Conservation (phyloP, 2,329 filamentous ascomycete genomes). For the Thielaviopsis populi region DNA sequence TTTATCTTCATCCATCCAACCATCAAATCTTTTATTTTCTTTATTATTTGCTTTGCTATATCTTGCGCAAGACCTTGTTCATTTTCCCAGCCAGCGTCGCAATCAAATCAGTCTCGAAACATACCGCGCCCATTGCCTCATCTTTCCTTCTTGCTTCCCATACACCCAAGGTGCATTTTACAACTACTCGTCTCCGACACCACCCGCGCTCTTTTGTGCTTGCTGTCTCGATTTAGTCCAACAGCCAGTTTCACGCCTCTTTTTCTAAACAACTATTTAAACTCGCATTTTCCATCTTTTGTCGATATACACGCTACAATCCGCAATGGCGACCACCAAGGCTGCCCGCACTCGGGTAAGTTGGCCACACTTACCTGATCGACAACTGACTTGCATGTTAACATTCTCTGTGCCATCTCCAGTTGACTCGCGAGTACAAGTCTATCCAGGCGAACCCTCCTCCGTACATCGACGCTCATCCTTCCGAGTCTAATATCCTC, state of each 20-base stretch:
- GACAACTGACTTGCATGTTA: background rate
- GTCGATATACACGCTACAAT: background rate
- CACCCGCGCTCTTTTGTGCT: background rate
- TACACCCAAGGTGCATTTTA: background rate
- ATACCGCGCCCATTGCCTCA: background rate
- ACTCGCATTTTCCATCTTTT: constrained; percentile 1
- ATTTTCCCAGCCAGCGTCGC: background rate
- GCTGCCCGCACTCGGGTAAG: constrained; percentile 57
- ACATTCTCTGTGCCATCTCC: background rate
- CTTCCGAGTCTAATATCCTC: constrained; percentile 79
- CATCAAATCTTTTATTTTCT: background rate
- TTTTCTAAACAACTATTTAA: background rate
- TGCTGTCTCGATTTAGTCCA: background rate
- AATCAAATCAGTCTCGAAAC: background rate
- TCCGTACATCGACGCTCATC: constrained; percentile 77
- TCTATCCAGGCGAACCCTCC: constrained; percentile 58
- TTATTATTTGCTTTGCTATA: background rate
- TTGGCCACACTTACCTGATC: constrained; percentile 10
- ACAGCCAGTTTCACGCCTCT: constrained; percentile 14
- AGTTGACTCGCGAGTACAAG: constrained; percentile 50
- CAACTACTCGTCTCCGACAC: background rate
- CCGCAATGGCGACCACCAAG: constrained; percentile 48
- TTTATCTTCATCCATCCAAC: background rate
- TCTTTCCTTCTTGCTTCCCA: background rate
- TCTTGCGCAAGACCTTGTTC: background rate